A percentile compares a stretch with the other conserved stretches of the same genome.
Evolutionary conservation across 768 basidiomycete species (phyloP).

Genomic region (Mycena maculata): DNA sequence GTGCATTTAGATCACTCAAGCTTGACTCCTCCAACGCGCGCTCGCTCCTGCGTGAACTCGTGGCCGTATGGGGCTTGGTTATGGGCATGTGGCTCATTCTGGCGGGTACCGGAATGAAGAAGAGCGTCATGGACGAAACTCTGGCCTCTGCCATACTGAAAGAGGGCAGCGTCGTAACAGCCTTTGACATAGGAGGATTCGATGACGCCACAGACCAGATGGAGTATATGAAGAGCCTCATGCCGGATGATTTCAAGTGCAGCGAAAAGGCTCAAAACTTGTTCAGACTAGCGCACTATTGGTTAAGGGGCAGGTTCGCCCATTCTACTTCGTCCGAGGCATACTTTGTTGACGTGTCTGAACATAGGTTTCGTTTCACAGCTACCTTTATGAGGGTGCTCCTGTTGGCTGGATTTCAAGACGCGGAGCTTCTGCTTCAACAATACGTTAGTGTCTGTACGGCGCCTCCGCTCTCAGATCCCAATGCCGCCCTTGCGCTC

Average conservation of each 20-base stretch:
- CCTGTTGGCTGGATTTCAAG: neutral
- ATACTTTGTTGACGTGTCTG: neutral
- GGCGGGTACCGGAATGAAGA: neutral
- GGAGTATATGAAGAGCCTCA: neutral
- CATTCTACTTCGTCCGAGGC: too few relatives aligned
- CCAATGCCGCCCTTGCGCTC: neutral
- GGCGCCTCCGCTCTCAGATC: neutral
- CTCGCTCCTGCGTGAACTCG: neutral
- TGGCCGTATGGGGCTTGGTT: neutral
- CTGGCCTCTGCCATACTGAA: slow-evolving; percentile 7
- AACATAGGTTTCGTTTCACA: slow-evolving; percentile 1
- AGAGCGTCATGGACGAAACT: neutral
- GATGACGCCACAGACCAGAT: neutral
- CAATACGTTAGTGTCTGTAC: neutral
- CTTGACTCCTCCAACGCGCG: neutral
- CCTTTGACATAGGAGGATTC: slow-evolving; percentile 1
- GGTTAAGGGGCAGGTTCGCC: neutral
- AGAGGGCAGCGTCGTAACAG: neutral
- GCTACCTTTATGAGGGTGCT: neutral
- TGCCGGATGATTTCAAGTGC: neutral
- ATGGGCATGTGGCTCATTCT: neutral
- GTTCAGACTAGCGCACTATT: neutral
- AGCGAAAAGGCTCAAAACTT: neutral
- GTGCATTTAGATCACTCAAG: neutral
- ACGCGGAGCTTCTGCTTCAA: neutral